phyloP scores from a whole-genome alignment of 345 rosid genomes.

The Bruguiera sexangula region DNA sequence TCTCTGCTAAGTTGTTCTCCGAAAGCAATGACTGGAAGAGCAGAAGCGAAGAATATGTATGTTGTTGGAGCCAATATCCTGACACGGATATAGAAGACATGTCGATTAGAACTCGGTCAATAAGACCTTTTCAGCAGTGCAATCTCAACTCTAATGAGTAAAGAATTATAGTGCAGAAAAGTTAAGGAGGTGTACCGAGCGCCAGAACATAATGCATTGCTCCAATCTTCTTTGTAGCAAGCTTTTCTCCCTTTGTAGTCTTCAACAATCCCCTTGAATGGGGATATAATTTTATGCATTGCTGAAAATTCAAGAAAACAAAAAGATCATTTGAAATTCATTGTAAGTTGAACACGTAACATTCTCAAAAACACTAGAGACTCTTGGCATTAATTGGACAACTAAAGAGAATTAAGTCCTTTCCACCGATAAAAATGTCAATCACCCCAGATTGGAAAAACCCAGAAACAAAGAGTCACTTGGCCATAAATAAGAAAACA shows the following conservation, averaged over 20 bases:
- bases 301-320: constrained; percentile 16
- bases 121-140: background rate
- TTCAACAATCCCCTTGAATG: constrained; percentile 44
- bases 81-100: background rate
- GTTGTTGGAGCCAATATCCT: constrained; percentile 69
- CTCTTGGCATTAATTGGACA: no score
- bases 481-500: no score
- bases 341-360: background rate
- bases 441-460: no score
- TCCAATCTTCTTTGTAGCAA: constrained; percentile 61
- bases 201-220: constrained; percentile 35
- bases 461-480: no score
- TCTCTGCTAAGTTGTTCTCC: constrained; percentile 63
- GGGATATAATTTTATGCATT: constrained; percentile 37
- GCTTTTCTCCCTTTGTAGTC: constrained; percentile 60
- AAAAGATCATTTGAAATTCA: background rate
- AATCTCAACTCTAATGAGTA: background rate
- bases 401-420: no score
- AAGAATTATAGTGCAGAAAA: background rate
- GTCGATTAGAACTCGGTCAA: background rate
- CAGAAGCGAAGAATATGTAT: constrained; percentile 65
- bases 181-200: constrained; percentile 32
- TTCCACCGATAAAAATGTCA: no score
- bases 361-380: no score
- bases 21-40: constrained; percentile 68